Evolutionary conservation across 495 filamentous ascomycete species (phyloP).

Genomic region (Penicillium bovifimosum): DNA sequence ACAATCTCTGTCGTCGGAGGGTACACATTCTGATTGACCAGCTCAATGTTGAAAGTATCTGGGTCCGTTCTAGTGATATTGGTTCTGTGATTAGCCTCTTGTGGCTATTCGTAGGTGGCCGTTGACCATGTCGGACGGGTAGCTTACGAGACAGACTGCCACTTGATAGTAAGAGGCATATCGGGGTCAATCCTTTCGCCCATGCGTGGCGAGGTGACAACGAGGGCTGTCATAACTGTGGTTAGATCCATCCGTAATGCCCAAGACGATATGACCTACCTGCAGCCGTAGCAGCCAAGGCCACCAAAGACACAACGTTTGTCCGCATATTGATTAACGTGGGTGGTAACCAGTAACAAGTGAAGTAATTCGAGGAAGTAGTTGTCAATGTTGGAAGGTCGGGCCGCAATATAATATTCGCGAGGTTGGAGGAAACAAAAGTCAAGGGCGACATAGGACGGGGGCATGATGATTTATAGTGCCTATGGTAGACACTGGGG

Average conservation of each 20-base stretch:
- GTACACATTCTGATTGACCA: slow-evolving; percentile 33
- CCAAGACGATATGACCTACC: slow-evolving; percentile 3
- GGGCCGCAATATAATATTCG: background rate
- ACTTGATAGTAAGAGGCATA: slow-evolving; percentile 26
- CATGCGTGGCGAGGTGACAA: slow-evolving; percentile 22
- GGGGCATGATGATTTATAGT: slow-evolving; percentile 12
- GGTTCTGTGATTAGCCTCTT: background rate
- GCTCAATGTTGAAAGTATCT: slow-evolving; percentile 26
- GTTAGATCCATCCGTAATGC: background rate
- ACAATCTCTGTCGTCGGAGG: slow-evolving; percentile 37
- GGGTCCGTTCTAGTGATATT: slow-evolving; percentile 29
- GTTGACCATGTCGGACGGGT: background rate
- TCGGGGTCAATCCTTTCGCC: slow-evolving; percentile 21
- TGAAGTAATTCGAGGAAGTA: background rate
- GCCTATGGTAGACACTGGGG: background rate
- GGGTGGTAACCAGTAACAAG: background rate
- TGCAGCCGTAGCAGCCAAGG: slow-evolving; percentile 17
- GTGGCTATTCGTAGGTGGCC: background rate
- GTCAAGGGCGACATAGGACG: background rate
- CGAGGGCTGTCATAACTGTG: slow-evolving; percentile 14
- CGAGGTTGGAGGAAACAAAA: slow-evolving; percentile 3
- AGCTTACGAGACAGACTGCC: slow-evolving; percentile 26
- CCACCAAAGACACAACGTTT: slow-evolving; percentile 13
- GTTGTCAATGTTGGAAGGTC: background rate
- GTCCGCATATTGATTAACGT: slow-evolving; percentile 15